These are phyloP conservation scores for Psidium friedrichsthalianum DNA, from an alignment of 345 rosid species.

Conservation along the genomic window DNA sequence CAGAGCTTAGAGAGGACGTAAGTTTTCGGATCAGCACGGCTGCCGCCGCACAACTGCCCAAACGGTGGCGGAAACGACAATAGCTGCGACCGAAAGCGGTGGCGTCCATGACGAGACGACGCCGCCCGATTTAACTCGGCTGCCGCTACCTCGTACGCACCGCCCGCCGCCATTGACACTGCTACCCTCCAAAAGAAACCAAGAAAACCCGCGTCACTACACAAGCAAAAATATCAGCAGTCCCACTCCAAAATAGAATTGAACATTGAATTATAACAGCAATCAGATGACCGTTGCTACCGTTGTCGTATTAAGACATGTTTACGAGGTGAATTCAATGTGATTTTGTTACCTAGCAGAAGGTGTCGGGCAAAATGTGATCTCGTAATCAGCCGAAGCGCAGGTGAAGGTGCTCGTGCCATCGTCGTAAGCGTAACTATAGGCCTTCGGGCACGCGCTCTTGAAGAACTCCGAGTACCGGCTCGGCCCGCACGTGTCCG, in stretches of 20 bases:
- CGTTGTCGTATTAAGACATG: no score
- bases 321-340: neutral
- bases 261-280: neutral
- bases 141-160: neutral
- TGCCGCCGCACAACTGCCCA: neutral
- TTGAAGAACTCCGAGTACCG: constrained; percentile 46
- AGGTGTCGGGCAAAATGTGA: constrained; percentile 47
- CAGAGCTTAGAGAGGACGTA: neutral
- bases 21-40: neutral
- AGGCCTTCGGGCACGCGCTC: constrained; percentile 43
- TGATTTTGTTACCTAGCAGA: constrained; percentile 17
- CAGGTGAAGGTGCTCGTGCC: constrained; percentile 51
- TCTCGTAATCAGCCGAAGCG: constrained; percentile 28
- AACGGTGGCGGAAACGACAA: neutral
- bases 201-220: neutral
- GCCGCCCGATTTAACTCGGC: neutral
- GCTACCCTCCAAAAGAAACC: neutral
- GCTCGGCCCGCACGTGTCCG: constrained; percentile 50
- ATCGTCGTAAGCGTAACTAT: constrained; percentile 65
- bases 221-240: neutral
- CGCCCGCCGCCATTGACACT: constrained; percentile 6
- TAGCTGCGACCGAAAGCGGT: neutral
- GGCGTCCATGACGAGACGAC: neutral
- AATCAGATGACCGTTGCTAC: neutral
- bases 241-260: neutral